Conservation (phyloP, 305 asterid genomes). For the Fraxinus paxiana region DNA sequence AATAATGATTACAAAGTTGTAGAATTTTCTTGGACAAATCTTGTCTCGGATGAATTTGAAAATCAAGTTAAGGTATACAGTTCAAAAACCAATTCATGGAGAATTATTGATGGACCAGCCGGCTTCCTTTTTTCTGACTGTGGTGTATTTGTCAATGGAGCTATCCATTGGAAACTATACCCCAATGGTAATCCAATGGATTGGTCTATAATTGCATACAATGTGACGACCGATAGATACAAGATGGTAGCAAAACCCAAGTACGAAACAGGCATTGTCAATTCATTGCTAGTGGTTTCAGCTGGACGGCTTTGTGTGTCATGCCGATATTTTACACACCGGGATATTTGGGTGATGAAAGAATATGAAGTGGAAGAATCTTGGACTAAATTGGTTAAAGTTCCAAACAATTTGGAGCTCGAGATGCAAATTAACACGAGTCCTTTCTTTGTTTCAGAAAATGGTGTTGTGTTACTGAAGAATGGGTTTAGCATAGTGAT, state of each 20-base stretch:
- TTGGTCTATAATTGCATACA: constrained; percentile 22
- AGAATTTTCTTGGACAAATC: constrained; percentile 13
- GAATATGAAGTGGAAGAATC: constrained; percentile 10
- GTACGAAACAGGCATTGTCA: not conserved
- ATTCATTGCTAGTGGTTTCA: constrained; percentile 16
- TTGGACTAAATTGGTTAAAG: constrained; percentile 7
- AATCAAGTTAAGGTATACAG: constrained; percentile 19
- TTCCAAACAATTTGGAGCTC: not conserved
- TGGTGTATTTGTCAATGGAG: constrained; percentile 20
- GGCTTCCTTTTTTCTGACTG: constrained; percentile 7
- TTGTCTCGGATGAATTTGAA: constrained; percentile 5
- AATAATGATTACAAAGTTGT: constrained; percentile 33
- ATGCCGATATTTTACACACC: constrained; percentile 6
- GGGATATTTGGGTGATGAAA: constrained; percentile 29
- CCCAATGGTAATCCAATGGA: constrained; percentile 4
- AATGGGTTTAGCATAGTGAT: constrained; percentile 5
- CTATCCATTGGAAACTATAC: constrained; percentile 23
- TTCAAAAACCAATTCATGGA: constrained; percentile 25
- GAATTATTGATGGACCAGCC: constrained; percentile 12
- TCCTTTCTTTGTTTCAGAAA: constrained; percentile 13
- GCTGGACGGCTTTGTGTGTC: constrained; percentile 20
- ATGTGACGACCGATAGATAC: constrained; percentile 19
- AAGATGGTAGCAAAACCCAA: constrained; percentile 4
- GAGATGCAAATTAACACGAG: not conserved
- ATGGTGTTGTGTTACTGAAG: constrained; percentile 12